Evolutionary conservation across 2,329 filamentous ascomycete species (phyloP).

Genomic region (Aotearoamyces nothofagi): DNA sequence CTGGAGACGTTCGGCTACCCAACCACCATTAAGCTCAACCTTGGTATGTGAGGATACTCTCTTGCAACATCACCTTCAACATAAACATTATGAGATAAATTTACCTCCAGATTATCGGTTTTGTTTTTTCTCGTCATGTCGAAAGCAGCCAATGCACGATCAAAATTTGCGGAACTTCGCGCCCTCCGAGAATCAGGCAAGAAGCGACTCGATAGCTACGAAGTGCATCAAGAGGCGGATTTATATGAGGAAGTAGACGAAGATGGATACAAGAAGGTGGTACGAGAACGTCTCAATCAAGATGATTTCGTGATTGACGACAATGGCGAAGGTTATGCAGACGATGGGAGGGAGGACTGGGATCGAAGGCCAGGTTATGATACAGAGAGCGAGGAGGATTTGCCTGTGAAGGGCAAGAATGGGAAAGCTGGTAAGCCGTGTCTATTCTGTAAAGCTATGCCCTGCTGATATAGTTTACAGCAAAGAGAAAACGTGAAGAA

Average conservation of each 20-base stretch:
- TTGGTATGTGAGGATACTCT: neutral
- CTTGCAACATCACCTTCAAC: neutral
- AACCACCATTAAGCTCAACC: too few species aligned
- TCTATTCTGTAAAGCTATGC: neutral
- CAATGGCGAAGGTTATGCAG: slow-evolving; percentile 91
- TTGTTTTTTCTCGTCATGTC: slow-evolving; percentile 20
- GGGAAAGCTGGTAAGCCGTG: slow-evolving; percentile 24
- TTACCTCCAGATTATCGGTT: neutral
- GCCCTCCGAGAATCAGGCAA: slow-evolving; percentile 80
- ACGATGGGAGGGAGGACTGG: slow-evolving; percentile 94
- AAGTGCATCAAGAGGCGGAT: slow-evolving; percentile 69
- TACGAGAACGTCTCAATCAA: slow-evolving; percentile 73
- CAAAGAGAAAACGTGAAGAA: slow-evolving; percentile 78
- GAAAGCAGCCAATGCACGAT: slow-evolving; percentile 16
- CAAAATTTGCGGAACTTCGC: slow-evolving; percentile 61
- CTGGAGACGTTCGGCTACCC: too few species aligned
- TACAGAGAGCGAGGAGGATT: slow-evolving; percentile 63
- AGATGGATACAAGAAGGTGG: slow-evolving; percentile 92
- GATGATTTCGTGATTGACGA: slow-evolving; percentile 99
- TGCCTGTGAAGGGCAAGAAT: slow-evolving; percentile 30
- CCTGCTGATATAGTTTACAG: slow-evolving; percentile 26
- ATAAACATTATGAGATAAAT: neutral
- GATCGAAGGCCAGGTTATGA: slow-evolving; percentile 47
- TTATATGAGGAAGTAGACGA: slow-evolving; percentile 96
- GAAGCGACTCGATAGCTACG: slow-evolving; percentile 76